Evolutionary conservation across 371 early-diverging fungal species (phyloP), one percentile per base, ranked within the genome.

Genomic region (Rhizopus microsporus): DNA sequence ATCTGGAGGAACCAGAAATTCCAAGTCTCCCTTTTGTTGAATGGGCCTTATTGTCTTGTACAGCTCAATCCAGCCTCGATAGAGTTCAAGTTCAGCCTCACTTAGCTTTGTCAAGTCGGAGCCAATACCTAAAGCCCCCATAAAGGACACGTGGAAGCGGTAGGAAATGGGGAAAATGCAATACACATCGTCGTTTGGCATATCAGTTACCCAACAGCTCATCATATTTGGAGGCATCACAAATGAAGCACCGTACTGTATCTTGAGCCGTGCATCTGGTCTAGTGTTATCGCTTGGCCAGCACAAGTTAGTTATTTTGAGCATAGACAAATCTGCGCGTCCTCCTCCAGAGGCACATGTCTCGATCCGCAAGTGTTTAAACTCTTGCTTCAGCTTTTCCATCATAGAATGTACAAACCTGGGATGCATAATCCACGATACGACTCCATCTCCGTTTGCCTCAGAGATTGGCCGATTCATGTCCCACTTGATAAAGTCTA

Each of bases 401-500:
- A 79, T 33, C 39, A 79, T 31, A 8, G 37, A 13, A 33, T 76
- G 62, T 8, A 65, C 71, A 2, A 52, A 51, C 1, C 46, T 37
- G 0, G 65, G 68, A 32, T 68, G 63, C 1, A 42, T 55, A 3
- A 62, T 45, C 68, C 68, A 72, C 5, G 68, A 23, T 23, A 23
- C 23, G 23, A 23, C 68, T 15, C 63, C 67, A 32, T 62, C 17
- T n/a, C 42, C 57, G 23, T 64, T 61, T 16, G 62, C 60, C 45
- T 71, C 69, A 12, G 66, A 57, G 13, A 76, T 60, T 5, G 77
- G 74, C 15, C 80, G 54, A 23, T 79, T 79, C 73, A 76, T 75
- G 43, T 79, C 80, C 77, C 74, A 76, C 44, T 79, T 79, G 42
- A 76, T 71, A 59, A 73, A 79, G 29, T 73, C 72, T 12, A 77